Conservation (phyloP, 208 protist species). For the Wallacemonas sp. region DNA sequence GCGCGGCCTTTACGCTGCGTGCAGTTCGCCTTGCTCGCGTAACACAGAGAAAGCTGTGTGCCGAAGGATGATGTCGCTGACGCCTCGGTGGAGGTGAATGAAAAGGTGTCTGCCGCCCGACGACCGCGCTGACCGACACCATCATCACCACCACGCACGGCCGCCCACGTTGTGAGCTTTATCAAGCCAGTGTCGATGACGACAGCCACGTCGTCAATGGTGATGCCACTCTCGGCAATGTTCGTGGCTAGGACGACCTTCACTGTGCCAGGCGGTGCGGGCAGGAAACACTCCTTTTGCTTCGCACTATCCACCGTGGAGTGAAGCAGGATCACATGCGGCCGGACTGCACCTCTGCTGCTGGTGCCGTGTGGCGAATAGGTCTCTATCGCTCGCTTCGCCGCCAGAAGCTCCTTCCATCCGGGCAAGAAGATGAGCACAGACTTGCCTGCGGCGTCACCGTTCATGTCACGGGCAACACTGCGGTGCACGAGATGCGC, state of each 20-base stretch:
- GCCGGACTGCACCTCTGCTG: too few relatives aligned
- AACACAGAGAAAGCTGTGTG: constrained; percentile 71
- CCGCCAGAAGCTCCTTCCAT: constrained; percentile 95
- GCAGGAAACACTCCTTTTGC: constrained; percentile 92
- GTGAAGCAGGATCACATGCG: constrained; percentile 87
- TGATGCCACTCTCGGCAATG: constrained; percentile 97
- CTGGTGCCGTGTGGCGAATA: constrained; percentile 6
- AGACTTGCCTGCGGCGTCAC: constrained; percentile 72
- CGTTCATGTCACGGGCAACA: constrained; percentile 40
- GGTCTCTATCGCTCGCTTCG: constrained; percentile 61
- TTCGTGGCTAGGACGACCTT: constrained; percentile 97
- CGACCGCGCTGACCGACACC: too few relatives aligned
- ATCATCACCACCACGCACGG: constrained; percentile 2
- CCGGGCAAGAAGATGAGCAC: constrained; percentile 99
- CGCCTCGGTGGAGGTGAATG: too few relatives aligned
- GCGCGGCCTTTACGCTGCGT: constrained; percentile 99
- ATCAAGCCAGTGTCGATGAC: constrained; percentile 96
- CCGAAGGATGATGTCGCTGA: constrained; percentile 29
- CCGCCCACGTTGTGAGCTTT: constrained; percentile 86
- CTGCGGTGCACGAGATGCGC: constrained; percentile 64
- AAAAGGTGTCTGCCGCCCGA: too few relatives aligned
- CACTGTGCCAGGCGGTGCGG: constrained; percentile 59
- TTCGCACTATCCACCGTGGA: constrained; percentile 71
- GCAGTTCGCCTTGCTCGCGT: constrained; percentile 94
- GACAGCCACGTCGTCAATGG: constrained; percentile 94